Evolutionary conservation across 257 asterid species (phyloP).

Genomic region (Primulina huaijiensis): DNA sequence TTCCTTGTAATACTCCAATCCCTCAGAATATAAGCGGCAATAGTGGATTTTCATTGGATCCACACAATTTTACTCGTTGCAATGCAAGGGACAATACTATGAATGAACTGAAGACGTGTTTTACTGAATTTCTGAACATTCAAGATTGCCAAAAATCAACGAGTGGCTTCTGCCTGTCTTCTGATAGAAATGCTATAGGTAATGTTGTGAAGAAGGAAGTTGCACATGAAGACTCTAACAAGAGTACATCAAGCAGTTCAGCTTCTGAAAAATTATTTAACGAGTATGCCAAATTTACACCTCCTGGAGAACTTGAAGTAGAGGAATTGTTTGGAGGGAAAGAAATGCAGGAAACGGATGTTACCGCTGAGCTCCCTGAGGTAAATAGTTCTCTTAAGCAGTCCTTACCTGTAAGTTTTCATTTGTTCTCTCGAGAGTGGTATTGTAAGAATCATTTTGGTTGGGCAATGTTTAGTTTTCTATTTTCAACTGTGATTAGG

Average conservation of each 20-base stretch:
- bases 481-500: neutral
- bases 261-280: constrained; percentile 23
- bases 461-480: constrained; percentile 9
- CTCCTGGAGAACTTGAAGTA: constrained; percentile 20
- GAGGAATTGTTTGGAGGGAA: constrained; percentile 19
- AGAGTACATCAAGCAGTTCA: constrained; percentile 6
- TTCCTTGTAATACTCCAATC: constrained; percentile 20
- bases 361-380: constrained; percentile 18
- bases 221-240: constrained; percentile 20
- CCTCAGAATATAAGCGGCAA: constrained; percentile 26
- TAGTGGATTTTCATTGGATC: constrained; percentile 25
- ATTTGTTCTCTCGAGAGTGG: neutral
- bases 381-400: constrained; percentile 25
- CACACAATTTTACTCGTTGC: constrained; percentile 15
- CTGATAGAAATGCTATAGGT: constrained; percentile 7
- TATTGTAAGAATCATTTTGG: constrained; percentile 5
- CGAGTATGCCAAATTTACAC: constrained; percentile 26
- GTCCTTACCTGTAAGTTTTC: constrained; percentile 37
- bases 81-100: constrained; percentile 21
- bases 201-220: constrained; percentile 20
- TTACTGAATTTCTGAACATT: constrained; percentile 29
- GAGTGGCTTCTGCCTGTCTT: constrained; percentile 15
- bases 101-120: constrained; percentile 32
- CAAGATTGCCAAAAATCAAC: constrained; percentile 22
- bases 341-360: constrained; percentile 16